phyloP scores from a whole-genome alignment of 768 basidiomycete genomes.

The Boletus rubescentipes region DNA sequence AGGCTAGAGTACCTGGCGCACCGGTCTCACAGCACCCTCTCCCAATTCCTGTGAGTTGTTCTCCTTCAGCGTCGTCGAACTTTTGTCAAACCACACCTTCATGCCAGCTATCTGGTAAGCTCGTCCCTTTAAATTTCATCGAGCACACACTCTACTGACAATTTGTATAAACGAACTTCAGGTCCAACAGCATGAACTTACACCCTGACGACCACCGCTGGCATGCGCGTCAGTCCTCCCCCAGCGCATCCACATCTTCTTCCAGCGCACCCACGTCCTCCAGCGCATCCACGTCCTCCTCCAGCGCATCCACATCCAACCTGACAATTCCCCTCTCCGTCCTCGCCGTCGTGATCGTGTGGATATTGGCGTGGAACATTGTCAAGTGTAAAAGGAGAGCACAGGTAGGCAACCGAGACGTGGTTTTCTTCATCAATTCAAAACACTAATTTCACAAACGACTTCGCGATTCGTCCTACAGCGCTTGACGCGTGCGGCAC shows the following conservation, averaged over 20 bases:
- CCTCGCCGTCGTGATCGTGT: neutral
- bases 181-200: neutral
- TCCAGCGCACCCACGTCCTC: neutral
- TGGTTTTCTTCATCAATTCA: no score
- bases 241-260: neutral
- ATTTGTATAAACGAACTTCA: neutral
- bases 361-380: neutral
- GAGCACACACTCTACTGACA: neutral
- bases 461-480: neutral
- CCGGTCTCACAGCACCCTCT: no score
- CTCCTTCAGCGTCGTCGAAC: no score
- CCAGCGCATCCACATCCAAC: neutral
- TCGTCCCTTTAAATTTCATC: no score
- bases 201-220: neutral
- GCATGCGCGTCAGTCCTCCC: neutral
- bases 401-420: no score
- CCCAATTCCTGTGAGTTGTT: no score
- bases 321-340: neutral
- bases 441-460: no score
- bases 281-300: neutral
- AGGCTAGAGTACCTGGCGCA: no score
- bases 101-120: neutral
- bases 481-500: neutral
- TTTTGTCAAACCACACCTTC: no score
- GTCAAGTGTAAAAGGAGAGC: no score